Evolutionary conservation across 164 flowering plant genomes (phyloP).

Genomic region (Stephania cephalantha): DNA sequence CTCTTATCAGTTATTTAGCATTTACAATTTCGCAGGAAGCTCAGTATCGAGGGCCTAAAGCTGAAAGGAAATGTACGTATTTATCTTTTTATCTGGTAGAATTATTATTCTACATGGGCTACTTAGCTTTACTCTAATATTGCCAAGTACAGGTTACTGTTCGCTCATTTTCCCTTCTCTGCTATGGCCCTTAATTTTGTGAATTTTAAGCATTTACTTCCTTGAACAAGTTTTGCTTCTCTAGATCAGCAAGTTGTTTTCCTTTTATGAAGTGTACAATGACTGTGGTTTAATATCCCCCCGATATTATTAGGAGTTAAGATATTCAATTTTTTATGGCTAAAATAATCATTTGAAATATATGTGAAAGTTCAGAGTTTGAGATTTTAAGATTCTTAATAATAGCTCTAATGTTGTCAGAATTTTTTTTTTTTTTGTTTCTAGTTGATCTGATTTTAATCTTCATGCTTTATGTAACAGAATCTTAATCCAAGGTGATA

Average conservation of each 20-base stretch:
- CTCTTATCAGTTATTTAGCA: background rate
- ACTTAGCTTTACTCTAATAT: background rate
- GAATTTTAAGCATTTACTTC: background rate
- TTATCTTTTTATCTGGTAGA: no score
- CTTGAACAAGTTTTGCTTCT: background rate
- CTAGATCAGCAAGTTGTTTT: background rate
- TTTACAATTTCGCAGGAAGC: constrained; percentile 3
- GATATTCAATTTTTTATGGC: no score
- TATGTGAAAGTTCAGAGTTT: background rate
- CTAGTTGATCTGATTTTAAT: no score
- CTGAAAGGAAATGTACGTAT: constrained; percentile 16
- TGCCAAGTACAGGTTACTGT: background rate
- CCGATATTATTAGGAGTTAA: no score
- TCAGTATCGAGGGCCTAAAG: constrained; percentile 8
- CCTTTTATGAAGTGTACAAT: background rate
- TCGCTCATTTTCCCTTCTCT: background rate
- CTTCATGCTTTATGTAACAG: background rate
- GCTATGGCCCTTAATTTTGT: background rate
- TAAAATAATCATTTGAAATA: no score
- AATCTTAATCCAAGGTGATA: background rate
- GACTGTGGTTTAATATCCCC: background rate
- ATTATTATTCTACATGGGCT: background rate
- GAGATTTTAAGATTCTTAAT: background rate
- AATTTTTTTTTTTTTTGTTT: no score
- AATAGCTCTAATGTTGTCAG: no score